Base-by-base conservation (phyloP, 768 basidiomycete species). In the Ramaria sp. region DNA sequence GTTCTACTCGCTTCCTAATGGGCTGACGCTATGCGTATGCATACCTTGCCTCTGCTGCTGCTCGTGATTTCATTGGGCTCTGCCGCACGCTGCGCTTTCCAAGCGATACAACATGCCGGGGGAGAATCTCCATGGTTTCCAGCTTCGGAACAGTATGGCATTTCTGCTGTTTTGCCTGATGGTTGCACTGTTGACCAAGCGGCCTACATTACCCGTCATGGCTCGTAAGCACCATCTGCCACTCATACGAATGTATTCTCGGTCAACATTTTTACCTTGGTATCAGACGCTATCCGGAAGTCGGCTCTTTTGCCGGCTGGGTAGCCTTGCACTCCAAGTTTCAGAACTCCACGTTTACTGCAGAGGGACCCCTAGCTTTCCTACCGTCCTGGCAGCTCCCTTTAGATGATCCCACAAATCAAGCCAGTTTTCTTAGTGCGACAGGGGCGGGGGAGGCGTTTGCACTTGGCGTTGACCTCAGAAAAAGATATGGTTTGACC, bases 141-240 rank as follows among this genome's bases (percentile, higher is more conserved):
- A 46, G 73, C 74, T 4, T 73, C 75, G 0, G 64, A 69, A 3
- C 73, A 71, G 56, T 64, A 62, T 22, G 72, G 69, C 10, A 69
- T 75, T 34, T 46, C 67, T 0, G 22, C 48, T 4, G 59, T 63
- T 1, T 73, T 69, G 2, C 74, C 75, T 2, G 51, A 63, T 1
- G 71, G 71, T 22, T 76, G 74, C 55, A 61, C 64, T 1, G 73
- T 76, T 0, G 74, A 75, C 37, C 73, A 74, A 58, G 74, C 75
- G 0, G 73, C 74, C 3, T 76, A 74, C 54, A 73, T 75, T 13
- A 56, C 74, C 1, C 70, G 75, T 0, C 75, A 76, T 59, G 74
- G 74, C 56, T 67, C 74, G 72, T 71, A 54, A 39, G 70, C 65
- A 13, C 3, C 2, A 20, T 22, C 7, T 37, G 17, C 37, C 4